These are phyloP conservation scores for Penicillium sp. DNA, from an alignment of 2,329 filamentous ascomycete species.

Conservation along the genomic window DNA sequence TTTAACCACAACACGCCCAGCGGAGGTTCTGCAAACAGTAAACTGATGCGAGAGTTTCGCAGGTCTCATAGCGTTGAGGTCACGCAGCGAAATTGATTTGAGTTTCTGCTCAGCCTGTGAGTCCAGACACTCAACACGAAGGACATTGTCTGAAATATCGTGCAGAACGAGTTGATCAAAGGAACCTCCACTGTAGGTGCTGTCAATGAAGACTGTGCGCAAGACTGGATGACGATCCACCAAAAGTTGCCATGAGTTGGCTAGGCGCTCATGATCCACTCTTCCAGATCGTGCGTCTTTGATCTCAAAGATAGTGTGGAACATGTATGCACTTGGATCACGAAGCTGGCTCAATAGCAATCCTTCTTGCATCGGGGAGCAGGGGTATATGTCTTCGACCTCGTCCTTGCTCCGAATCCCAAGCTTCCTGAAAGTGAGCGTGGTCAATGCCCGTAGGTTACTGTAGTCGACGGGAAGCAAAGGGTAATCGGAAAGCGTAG, in stretches of 20 bases:
- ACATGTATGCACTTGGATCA: slow-evolving; percentile 32
- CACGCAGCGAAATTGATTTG: slow-evolving; percentile 22
- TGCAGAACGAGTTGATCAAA: slow-evolving; percentile 37
- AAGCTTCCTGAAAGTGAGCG: slow-evolving; percentile 30
- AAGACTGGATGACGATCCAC: slow-evolving; percentile 30
- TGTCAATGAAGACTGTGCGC: slow-evolving; percentile 32
- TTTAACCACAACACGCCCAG: slow-evolving; percentile 29
- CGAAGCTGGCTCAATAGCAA: slow-evolving; percentile 35
- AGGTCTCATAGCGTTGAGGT: slow-evolving; percentile 20
- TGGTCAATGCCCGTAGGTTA: slow-evolving; percentile 32
- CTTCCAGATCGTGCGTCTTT: slow-evolving; percentile 14
- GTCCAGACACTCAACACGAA: slow-evolving; percentile 27
- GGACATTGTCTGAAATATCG: slow-evolving; percentile 18
- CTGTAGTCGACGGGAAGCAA: slow-evolving; percentile 41
- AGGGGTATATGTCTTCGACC: slow-evolving; percentile 34
- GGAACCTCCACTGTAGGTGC: slow-evolving; percentile 27
- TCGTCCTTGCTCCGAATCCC: slow-evolving; percentile 27
- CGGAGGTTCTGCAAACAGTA: slow-evolving; percentile 28
- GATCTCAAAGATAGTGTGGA: slow-evolving; percentile 33
- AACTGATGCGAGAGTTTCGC: slow-evolving; percentile 31
- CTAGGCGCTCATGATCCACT: slow-evolving; percentile 25
- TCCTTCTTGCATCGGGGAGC: slow-evolving; percentile 34
- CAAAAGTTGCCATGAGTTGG: slow-evolving; percentile 30
- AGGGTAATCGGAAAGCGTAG: slow-evolving; percentile 41
- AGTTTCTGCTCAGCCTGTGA: slow-evolving; percentile 24